Percentiles rank a stretch among this genome's conserved stretches.
Evolutionary conservation across 495 filamentous ascomycete species (phyloP).

Genomic region (Astrothelium macrocarpum): DNA sequence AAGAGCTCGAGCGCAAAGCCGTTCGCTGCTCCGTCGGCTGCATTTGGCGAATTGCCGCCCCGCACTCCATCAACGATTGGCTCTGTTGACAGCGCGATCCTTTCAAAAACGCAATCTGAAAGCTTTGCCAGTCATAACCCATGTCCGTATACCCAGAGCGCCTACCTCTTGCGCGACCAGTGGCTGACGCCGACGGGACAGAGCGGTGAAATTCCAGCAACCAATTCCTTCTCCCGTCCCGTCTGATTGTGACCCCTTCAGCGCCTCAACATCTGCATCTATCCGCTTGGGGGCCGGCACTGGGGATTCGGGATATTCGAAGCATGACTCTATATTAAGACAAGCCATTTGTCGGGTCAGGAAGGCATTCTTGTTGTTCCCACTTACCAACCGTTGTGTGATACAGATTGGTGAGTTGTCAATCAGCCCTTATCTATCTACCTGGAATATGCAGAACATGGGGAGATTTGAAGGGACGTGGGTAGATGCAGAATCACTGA

Average conservation of each 20-base stretch:
- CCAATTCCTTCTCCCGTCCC: not conserved
- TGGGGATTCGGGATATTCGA: not conserved
- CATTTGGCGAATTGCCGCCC: constrained; percentile 6
- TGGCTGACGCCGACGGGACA: not conserved
- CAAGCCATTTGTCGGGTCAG: not conserved
- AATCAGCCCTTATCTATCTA: not conserved
- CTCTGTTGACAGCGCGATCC: not conserved
- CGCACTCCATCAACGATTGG: not conserved
- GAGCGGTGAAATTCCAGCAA: constrained; percentile 2
- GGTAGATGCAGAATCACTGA: not conserved
- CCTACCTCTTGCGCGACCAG: not conserved
- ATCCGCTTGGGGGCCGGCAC: not conserved
- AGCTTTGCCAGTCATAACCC: constrained; percentile 5
- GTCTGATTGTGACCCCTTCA: not conserved
- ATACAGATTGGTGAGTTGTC: constrained; percentile 4
- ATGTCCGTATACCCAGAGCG: not conserved
- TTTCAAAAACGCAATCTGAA: not conserved
- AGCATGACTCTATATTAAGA: not conserved
- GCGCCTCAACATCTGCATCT: constrained; percentile 3
- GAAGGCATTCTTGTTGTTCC: not conserved
- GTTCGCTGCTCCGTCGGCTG: not conserved
- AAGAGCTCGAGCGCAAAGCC: not conserved
- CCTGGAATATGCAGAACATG: not conserved
- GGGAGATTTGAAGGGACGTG: not conserved
- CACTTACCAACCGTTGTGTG: not conserved